A percentile compares a stretch with the other conserved stretches of the same genome.
Conservation (phyloP, 2,329 filamentous ascomycete genomes). For the Botrytis squamosa region DNA sequence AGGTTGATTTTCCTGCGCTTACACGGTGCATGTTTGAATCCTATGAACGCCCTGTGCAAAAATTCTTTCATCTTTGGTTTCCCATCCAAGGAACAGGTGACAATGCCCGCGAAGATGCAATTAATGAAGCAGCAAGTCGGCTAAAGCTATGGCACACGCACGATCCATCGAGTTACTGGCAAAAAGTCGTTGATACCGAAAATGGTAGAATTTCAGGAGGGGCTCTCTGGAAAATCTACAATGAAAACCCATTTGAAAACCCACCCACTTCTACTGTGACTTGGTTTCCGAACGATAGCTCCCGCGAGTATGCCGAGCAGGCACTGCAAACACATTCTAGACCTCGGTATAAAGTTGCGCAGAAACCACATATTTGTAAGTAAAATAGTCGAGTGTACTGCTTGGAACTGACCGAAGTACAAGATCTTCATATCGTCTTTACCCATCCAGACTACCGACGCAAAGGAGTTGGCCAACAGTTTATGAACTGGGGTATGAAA, state of each 20-base stretch:
- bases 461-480: conserved; percentile 11
- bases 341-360: conserved; percentile 5
- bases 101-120: conserved; percentile 19
- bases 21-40: conserved; percentile 19
- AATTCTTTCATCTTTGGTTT: conserved; percentile 17
- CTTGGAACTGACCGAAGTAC: neutral
- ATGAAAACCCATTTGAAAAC: conserved; percentile 15
- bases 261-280: conserved; percentile 3
- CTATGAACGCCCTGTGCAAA: conserved; percentile 14
- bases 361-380: conserved; percentile 22
- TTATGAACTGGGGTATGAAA: conserved; percentile 18
- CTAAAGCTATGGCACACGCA: conserved; percentile 20
- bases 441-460: conserved; percentile 22
- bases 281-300: conserved; percentile 18
- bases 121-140: conserved; percentile 21
- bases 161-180: conserved; percentile 19
- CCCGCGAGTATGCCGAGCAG: conserved; percentile 14
- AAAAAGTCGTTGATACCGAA: conserved; percentile 20
- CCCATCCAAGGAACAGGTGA: conserved; percentile 17
- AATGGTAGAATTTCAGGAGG: conserved; percentile 18
- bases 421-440: conserved; percentile 21
- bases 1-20: conserved; percentile 35
- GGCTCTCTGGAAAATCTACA: conserved; percentile 19
- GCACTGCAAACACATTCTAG: conserved; percentile 12
- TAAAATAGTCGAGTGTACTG: neutral